These are phyloP conservation scores for Capsella bursapastoris DNA, from an alignment of 345 rosid species.

Conservation along the genomic window DNA sequence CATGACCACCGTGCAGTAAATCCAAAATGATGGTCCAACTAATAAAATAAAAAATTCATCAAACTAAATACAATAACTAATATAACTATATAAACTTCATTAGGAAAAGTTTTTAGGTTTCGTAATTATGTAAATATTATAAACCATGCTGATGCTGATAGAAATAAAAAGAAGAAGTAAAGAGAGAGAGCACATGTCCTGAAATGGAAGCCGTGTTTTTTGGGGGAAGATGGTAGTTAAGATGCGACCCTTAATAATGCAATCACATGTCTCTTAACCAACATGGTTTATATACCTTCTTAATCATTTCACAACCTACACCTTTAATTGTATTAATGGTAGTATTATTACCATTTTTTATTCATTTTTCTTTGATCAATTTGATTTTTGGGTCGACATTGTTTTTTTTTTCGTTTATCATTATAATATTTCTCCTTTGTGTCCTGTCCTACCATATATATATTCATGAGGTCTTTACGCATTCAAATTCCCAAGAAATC, in stretches of 20 bases:
- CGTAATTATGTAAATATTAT: not conserved
- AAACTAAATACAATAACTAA: not conserved
- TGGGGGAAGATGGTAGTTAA: slow-evolving; percentile 17
- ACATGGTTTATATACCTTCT: slow-evolving; percentile 21
- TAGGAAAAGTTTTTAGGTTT: not conserved
- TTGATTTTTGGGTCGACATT: not conserved
- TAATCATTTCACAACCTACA: slow-evolving; percentile 24
- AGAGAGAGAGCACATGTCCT: slow-evolving; percentile 26
- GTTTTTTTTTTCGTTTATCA: not conserved
- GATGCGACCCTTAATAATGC: slow-evolving; percentile 32
- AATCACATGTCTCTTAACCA: slow-evolving; percentile 29
- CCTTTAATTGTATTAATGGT: not conserved
- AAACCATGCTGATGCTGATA: not conserved
- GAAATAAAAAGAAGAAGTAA: not conserved
- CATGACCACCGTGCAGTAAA: slow-evolving; percentile 27
- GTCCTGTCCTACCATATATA: slow-evolving; percentile 4
- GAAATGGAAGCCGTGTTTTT: slow-evolving; percentile 18
- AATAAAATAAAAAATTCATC: not conserved
- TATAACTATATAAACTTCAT: not conserved
- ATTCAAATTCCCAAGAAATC: slow-evolving; percentile 3
- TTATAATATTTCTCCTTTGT: not conserved
- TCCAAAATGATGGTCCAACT: not conserved
- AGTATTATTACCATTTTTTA: not conserved
- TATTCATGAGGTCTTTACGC: not conserved
- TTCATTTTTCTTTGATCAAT: not conserved